Conservation (phyloP, 768 basidiomycete species). For the Macrolepiota albuminosa region DNA sequence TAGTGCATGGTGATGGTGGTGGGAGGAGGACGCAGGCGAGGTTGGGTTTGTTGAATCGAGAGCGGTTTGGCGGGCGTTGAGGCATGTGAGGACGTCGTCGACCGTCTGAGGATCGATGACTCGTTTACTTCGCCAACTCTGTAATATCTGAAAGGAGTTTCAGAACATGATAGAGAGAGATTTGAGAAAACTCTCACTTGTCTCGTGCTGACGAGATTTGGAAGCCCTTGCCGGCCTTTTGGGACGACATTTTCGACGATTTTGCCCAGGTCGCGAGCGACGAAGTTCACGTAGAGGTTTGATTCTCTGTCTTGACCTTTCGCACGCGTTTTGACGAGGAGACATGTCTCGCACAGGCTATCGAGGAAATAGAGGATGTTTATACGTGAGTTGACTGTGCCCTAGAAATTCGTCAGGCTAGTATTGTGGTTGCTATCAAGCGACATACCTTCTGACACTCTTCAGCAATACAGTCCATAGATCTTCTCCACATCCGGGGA, state of each 20-base stretch:
- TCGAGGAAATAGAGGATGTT: conserved; percentile 92
- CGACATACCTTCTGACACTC: conserved; percentile 79
- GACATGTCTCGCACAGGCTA: conserved; percentile 75
- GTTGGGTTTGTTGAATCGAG: conserved; percentile 8
- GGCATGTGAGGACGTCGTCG: conserved; percentile 58
- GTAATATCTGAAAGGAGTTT: conserved; percentile 60
- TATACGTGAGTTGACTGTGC: conserved; percentile 86
- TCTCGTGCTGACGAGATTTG: conserved; percentile 83
- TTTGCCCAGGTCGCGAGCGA: conserved; percentile 70
- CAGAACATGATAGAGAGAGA: neutral
- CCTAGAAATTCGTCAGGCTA: conserved; percentile 38
- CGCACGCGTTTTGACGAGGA: conserved; percentile 60
- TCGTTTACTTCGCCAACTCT: conserved; percentile 85
- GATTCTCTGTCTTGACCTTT: conserved; percentile 34
- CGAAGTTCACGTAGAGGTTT: conserved; percentile 71
- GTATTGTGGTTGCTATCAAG: neutral
- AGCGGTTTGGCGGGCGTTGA: conserved; percentile 40
- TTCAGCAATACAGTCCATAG: conserved; percentile 89
- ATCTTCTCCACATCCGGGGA: conserved; percentile 82
- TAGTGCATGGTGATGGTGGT: conserved; percentile 19
- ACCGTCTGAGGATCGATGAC: conserved; percentile 76
- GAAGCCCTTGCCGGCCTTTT: conserved; percentile 78
- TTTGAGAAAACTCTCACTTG: conserved; percentile 47
- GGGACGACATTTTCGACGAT: conserved; percentile 88
- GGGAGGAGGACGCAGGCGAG: conserved; percentile 13